Evolutionary conservation across 805 yeast genomes (phyloP), one percentile per base, ranked within the genome.

Genomic region (Kodamaea kaohsiungensis): DNA sequence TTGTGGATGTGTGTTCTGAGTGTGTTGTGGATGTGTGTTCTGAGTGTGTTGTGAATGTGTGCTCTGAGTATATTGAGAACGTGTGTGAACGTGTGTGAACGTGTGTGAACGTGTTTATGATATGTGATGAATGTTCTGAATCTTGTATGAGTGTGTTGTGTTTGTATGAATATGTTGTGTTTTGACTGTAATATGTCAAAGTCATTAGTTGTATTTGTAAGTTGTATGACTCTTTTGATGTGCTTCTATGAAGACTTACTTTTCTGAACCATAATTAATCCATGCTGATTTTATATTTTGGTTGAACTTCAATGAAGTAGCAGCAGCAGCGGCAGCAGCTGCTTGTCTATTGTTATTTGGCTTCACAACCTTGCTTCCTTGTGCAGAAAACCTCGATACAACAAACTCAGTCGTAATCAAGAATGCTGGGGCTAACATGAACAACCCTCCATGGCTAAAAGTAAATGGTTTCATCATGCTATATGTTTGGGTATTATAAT

Each of bases 401-500:
- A 69, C 51, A 30, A 67, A 64, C 37, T 69, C 73, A 7, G 68
- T 62, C 4, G 69, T 64, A n/a, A 69, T 53, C n/a, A 69, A 55
- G 51, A 69, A 69, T n/a, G 66, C 59, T 7, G 73, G 73, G 1
- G 71, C 68, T 45, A 69, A 57, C 30, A 65, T 56, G 48, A 67
- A 62, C 22, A 69, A 56, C 0, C 65, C 59, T 12, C 68, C 65
- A 52, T 63, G 62, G 46, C 62, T 57, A 30, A 30, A 30, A 5
- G 45, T 40, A 48, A 64, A 65, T 22, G 58, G 59, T 43, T 61
- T 67, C 64, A 64, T 43, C 30, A 43, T 50, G 40, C 39, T 37
- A 46, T 13, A 13, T 35, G 35, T 9, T 7, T 45, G 27, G 12
- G 17, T 19, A 43, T 19, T 42, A 42, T 16, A 43, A 17, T 38